Evolutionary conservation across 73 alveolate genomes (phyloP).

Genomic region (Halteria grandinella): DNA sequence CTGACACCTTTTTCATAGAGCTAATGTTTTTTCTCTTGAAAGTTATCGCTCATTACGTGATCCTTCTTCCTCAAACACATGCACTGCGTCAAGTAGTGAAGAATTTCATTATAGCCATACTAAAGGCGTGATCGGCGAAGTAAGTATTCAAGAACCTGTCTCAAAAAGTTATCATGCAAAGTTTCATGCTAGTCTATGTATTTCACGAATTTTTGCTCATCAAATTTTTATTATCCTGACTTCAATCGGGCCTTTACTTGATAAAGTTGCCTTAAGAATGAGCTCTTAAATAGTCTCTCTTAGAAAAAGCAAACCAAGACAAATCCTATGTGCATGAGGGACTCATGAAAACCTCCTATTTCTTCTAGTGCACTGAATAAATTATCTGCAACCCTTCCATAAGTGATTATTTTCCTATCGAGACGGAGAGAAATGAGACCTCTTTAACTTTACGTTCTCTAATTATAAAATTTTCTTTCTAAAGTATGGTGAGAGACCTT

Average conservation of each 20-base stretch:
- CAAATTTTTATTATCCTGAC: too few species aligned
- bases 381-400: conserved; percentile 24
- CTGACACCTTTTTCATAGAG: background rate
- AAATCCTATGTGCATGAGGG: conserved; percentile 16
- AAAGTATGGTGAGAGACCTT: background rate
- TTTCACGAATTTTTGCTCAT: too few species aligned
- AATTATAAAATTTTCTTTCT: background rate
- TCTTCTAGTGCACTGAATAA: conserved; percentile 21
- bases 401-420: conserved; percentile 8
- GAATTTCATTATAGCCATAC: too few species aligned
- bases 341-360: conserved; percentile 34
- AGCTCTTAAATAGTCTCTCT: conserved; percentile 36
- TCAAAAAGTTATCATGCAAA: too few species aligned
- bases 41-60: too few species aligned
- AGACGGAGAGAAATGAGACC: too few species aligned
- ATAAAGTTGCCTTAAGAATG: conserved; percentile 26
- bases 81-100: too few species aligned
- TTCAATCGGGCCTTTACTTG: too few species aligned
- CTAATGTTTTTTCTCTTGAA: background rate
- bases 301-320: conserved; percentile 12
- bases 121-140: too few species aligned
- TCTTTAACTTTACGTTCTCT: background rate
- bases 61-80: too few species aligned
- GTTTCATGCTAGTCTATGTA: too few species aligned
- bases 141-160: too few species aligned